Percentiles rank a stretch among this genome's conserved stretches.
Conservation (phyloP, 106 monocot species). For the Dioscorea alata region DNA sequence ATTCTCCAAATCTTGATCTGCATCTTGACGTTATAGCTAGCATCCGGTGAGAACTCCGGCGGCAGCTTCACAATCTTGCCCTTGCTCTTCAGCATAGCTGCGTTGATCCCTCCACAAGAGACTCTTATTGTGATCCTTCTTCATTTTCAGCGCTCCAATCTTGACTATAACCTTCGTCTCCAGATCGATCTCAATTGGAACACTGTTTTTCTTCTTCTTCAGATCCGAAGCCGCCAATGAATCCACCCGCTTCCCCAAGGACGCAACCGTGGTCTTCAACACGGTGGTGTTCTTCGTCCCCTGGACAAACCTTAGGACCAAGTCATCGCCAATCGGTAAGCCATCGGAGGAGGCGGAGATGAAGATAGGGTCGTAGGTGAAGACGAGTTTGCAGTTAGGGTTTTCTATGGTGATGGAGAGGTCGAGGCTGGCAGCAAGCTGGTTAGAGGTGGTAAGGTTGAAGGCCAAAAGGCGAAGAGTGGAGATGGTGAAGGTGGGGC, state of each 20-base stretch:
- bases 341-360: constrained; percentile 24
- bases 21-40: constrained; percentile 26
- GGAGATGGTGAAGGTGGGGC: constrained; percentile 38
- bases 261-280: constrained; percentile 10
- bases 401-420: constrained; percentile 39
- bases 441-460: constrained; percentile 30
- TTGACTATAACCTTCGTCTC: constrained; percentile 36
- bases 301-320: constrained; percentile 35
- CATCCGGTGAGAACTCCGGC: constrained; percentile 7
- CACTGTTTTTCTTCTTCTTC: constrained; percentile 16
- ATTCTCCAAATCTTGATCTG: constrained; percentile 46
- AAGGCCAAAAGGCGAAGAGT: constrained; percentile 29
- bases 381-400: constrained; percentile 41
- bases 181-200: constrained; percentile 19
- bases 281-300: constrained; percentile 35
- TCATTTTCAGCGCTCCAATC: constrained; percentile 6
- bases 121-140: no score
- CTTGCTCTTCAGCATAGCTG: no score
- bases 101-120: no score
- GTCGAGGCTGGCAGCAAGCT: constrained; percentile 32
- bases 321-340: constrained; percentile 25
- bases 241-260: constrained; percentile 21
- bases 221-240: constrained; percentile 21
- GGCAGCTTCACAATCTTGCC: no score
- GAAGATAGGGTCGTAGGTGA: constrained; percentile 37